A percentile compares a stretch with the other conserved stretches of the same genome.
Evolutionary conservation across 2,329 filamentous ascomycete species (phyloP).

Genomic region (Colletotrichum gloeosporioides): DNA sequence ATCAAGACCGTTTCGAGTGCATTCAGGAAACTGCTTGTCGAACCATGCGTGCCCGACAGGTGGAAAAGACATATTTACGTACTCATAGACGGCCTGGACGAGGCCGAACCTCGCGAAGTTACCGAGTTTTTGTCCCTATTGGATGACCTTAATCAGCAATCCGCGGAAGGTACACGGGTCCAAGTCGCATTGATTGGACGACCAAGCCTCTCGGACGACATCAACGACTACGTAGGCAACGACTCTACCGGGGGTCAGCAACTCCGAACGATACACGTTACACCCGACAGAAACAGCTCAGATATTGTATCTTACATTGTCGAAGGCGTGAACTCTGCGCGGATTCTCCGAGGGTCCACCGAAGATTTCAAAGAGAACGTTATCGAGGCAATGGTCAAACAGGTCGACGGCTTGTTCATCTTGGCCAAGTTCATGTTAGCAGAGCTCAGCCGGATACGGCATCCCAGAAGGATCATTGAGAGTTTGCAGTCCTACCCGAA

Average conservation of each 20-base stretch:
- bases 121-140: constrained; percentile 41
- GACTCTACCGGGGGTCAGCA: constrained; percentile 29
- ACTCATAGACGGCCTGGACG: constrained; percentile 53
- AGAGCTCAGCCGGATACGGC: constrained; percentile 50
- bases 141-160: constrained; percentile 26
- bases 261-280: constrained; percentile 46
- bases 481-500: constrained; percentile 49
- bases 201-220: constrained; percentile 43
- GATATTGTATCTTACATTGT: constrained; percentile 49
- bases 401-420: constrained; percentile 53
- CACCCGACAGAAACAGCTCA: constrained; percentile 42
- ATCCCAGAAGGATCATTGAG: constrained; percentile 48
- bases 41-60: constrained; percentile 39
- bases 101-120: constrained; percentile 44
- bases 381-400: constrained; percentile 41
- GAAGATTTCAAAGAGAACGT: constrained; percentile 41
- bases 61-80: constrained; percentile 43
- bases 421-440: constrained; percentile 56
- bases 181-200: constrained; percentile 48
- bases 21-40: constrained; percentile 44
- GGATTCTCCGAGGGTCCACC: constrained; percentile 38
- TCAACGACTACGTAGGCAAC: constrained; percentile 39
- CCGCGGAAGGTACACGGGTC: constrained; percentile 27
- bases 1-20: constrained; percentile 50
- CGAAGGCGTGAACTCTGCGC: constrained; percentile 42